Evolutionary conservation across 257 asterid genomes (phyloP), one percentile per base, ranked within the genome.

Genomic region (Solanum corneliomulleri): DNA sequence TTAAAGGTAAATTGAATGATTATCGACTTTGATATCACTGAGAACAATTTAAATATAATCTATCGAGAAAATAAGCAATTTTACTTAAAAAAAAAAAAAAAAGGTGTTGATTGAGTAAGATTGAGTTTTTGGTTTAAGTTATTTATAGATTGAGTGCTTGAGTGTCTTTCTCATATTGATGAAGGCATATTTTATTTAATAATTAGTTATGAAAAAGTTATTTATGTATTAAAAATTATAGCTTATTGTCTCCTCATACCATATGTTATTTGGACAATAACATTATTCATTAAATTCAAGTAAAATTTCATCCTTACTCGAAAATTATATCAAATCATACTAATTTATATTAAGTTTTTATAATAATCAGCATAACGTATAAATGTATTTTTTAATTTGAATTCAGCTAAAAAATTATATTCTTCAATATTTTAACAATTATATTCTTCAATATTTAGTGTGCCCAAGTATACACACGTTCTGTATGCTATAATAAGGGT

Each of bases 11-110:
- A 9, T 60, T 3, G 13, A 8, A 60, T 21, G 68, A 1, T 60
- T 9, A 60, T 0, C 29, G 9, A 0, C 1, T 60, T 21, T 60
- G 13, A 0, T 60, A 0, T 1, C 1, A 60, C 0, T 9, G 2
- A 1, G 0, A 60, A 60, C 0, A 60, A 60, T 60, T 21, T 60
- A 1, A 60, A 21, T 60, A 7, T 52, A 7, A 18, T 52, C 0
- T 18, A 1, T 18, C 2, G n/a, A 0, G 2, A 52, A 52, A 7
- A 52, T 20, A 60, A 60, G 3, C 6, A 21, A 20, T 58, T 5
- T 20, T 20, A 58, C 25, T 44, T 27, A 27, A 1, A 0, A 18
- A 21, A 21, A 60, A 1, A 1, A 0, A 18, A 9, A 21, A 58
- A 11, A n/a, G 2, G 4, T 64, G 71, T 9, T n/a, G 11, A 4